Evolutionary conservation across 2,329 filamentous ascomycete species (phyloP), one percentile per base, ranked within the genome.

Genomic region (Fusarium humuli): DNA sequence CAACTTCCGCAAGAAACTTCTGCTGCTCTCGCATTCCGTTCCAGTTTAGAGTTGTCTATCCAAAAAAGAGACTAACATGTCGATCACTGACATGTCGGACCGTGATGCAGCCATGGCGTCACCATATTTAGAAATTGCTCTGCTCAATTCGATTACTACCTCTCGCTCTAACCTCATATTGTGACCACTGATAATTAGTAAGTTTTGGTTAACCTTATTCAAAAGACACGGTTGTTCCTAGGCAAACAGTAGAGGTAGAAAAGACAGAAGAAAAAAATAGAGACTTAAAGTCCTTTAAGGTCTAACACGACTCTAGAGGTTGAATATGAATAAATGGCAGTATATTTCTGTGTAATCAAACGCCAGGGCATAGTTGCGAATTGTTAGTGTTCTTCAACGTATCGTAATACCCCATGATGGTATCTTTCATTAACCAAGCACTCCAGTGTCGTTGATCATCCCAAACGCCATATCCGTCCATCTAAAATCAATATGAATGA

Each of bases 401-500:
- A 69, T 69, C 69, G 67, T 57, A 34, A 25, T 41, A 41, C 32
- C 63, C 41, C 25, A 10, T 23, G 25, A 57, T 72, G 70, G 62
- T 72, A 70, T 73, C 62, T 70, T 27, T 22, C 56, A 34, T 32
- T 45, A 59, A 56, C 46, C 29, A 65, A 53, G 62, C 25, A 52
- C 44, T 53, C 41, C 23, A 29, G 37, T 56, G 45, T 48, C 46
- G 40, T 46, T 54, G 12, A 41, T 46, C 47, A 50, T 34, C 30
- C 53, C 29, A 69, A 73, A 75, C 73, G 64, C 69, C 69, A 29
- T 48, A 41, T 53, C 32, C 61, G 47, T 50, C 34, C 40, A 34
- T 61, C 49, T 63, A 45, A 44, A 54, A 54, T 57, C 34, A 25
- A 32, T 20, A 40, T 9, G 29, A 47, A 42, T 44, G 63, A 62